Percentiles rank a stretch among this genome's conserved stretches.
Conservation (phyloP, 148 eudicot species). For the Bassia scoparia region DNA sequence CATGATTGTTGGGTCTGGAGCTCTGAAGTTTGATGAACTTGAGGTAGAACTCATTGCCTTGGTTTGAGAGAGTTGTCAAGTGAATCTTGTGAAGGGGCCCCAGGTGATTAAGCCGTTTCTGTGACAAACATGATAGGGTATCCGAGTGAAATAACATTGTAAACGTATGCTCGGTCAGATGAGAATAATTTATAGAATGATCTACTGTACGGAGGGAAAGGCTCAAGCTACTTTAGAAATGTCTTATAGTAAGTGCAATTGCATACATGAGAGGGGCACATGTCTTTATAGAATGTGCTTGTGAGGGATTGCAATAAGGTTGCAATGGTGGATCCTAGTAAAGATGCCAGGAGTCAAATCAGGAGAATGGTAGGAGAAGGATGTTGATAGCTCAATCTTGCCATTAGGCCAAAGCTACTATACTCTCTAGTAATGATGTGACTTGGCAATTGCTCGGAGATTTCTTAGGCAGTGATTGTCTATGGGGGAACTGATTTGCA, state of each 20-base stretch:
- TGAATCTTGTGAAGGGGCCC: slow-evolving; percentile 28
- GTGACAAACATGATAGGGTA: slow-evolving; percentile 31
- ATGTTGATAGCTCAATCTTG: slow-evolving; percentile 39
- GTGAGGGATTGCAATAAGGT: slow-evolving; percentile 60
- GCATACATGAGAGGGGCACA: slow-evolving; percentile 40
- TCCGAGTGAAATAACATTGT: slow-evolving; percentile 26
- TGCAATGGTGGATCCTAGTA: slow-evolving; percentile 48
- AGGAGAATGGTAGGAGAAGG: slow-evolving; percentile 61
- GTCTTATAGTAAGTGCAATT: slow-evolving; percentile 31
- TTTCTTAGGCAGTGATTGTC: slow-evolving; percentile 44
- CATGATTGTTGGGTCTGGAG: slow-evolving; percentile 40
- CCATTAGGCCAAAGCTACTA: slow-evolving; percentile 39
- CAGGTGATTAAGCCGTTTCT: slow-evolving; percentile 19
- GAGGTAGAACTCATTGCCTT: slow-evolving; percentile 53
- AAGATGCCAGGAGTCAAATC: slow-evolving; percentile 56
- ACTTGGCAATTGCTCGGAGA: slow-evolving; percentile 82
- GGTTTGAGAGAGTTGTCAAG: slow-evolving; percentile 31
- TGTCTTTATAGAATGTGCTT: slow-evolving; percentile 48
- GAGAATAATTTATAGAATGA: slow-evolving; percentile 33
- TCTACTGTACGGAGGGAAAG: slow-evolving; percentile 28
- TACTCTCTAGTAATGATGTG: slow-evolving; percentile 58
- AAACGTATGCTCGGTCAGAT: slow-evolving; percentile 26
- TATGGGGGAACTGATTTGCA: slow-evolving; percentile 47
- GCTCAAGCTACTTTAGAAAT: slow-evolving; percentile 30
- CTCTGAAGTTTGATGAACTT: slow-evolving; percentile 40